Evolutionary conservation across 345 rosid species (phyloP).

Genomic region (Anacardium occidentale): DNA sequence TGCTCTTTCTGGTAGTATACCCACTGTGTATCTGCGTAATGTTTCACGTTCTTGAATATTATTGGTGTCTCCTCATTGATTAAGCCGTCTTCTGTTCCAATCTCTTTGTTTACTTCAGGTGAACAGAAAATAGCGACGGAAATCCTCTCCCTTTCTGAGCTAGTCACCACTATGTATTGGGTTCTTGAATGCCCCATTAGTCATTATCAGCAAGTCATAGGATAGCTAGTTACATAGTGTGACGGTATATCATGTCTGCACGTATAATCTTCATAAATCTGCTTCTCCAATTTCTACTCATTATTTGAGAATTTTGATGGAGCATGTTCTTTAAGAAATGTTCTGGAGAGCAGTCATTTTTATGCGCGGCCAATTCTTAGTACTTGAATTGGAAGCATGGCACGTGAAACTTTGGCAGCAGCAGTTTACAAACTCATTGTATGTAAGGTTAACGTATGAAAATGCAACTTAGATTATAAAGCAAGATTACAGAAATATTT

Average conservation of each 20-base stretch:
- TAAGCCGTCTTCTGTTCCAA: conserved; percentile 27
- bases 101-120: conserved; percentile 34
- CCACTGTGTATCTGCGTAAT: conserved; percentile 31
- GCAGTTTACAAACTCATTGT: too few species aligned
- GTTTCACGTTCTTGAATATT: conserved; percentile 35
- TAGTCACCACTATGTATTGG: conserved; percentile 44
- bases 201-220: conserved; percentile 40
- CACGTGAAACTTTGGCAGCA: too few species aligned
- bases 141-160: conserved; percentile 40
- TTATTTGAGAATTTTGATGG: too few species aligned
- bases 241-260: too few species aligned
- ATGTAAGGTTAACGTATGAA: too few species aligned
- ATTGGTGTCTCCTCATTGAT: conserved; percentile 35
- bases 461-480: background rate
- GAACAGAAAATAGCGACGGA: conserved; percentile 40
- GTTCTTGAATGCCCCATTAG: conserved; percentile 53
- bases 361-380: too few species aligned
- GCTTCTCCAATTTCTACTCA: background rate
- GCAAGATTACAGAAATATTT: background rate
- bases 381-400: too few species aligned
- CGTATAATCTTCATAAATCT: too few species aligned
- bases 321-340: too few species aligned
- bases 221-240: too few species aligned
- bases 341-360: conserved; percentile 7
- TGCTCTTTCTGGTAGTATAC: conserved; percentile 33